Evolutionary conservation across 129 eudicot species (phyloP).

Genomic region (Artemisia tridentata): DNA sequence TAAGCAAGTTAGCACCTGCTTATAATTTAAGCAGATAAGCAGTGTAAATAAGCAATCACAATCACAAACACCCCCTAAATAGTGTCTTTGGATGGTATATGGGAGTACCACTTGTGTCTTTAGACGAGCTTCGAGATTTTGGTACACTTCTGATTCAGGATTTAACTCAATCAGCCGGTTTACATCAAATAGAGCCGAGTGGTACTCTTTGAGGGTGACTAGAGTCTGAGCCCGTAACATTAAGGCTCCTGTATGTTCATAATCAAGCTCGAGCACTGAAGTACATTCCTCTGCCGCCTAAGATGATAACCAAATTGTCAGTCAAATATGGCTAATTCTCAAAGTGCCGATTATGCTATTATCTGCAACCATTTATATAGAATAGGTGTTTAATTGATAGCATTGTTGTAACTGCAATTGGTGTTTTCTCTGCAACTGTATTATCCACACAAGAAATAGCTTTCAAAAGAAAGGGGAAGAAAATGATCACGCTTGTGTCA

Average conservation of each 20-base stretch:
- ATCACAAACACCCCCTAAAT: background rate
- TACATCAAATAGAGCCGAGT: constrained; percentile 90
- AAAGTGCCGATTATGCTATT: background rate
- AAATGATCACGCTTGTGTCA: background rate
- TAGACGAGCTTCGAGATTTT: constrained; percentile 77
- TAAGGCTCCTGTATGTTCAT: constrained; percentile 91
- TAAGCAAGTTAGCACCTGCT: background rate
- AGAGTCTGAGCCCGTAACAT: constrained; percentile 98
- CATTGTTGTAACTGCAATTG: background rate
- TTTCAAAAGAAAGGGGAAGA: background rate
- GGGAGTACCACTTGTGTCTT: constrained; percentile 86
- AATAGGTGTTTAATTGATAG: background rate
- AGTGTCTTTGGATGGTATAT: constrained; percentile 1
- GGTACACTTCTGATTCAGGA: constrained; percentile 90
- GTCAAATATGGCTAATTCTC: background rate
- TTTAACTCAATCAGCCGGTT: constrained; percentile 81
- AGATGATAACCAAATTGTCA: constrained; percentile 18
- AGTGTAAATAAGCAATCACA: no score
- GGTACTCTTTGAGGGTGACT: constrained; percentile 89
- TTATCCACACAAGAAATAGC: background rate
- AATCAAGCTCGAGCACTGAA: constrained; percentile 91
- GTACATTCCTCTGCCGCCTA: constrained; percentile 96
- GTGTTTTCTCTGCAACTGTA: background rate
- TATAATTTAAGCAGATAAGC: no score
- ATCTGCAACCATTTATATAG: background rate